These are phyloP conservation scores for Rhodotorula sp. DNA, from an alignment of 1,284 basidiomycete genomes.

Conservation along the genomic window DNA sequence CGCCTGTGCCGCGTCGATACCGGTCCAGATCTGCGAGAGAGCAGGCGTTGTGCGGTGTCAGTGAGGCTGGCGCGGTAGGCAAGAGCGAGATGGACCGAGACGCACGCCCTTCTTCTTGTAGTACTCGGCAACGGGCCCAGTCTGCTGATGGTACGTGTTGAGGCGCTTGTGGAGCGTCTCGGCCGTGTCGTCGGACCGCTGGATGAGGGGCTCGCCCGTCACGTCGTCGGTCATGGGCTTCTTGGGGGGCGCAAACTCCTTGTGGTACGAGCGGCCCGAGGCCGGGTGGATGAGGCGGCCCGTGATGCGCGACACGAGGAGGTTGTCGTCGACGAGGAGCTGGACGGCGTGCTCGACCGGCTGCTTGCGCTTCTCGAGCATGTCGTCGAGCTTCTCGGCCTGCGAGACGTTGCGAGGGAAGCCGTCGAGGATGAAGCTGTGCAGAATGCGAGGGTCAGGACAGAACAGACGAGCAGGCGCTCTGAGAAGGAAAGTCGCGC, in stretches of 20 bases:
- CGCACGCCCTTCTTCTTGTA: conserved; percentile 77
- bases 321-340: conserved; percentile 87
- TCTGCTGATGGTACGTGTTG: conserved; percentile 83
- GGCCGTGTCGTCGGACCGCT: conserved; percentile 55
- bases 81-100: conserved; percentile 4
- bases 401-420: conserved; percentile 99
- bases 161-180: conserved; percentile 91
- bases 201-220: conserved; percentile 84
- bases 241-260: conserved; percentile 95
- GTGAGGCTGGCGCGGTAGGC: no score
- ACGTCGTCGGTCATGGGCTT: conserved; percentile 90
- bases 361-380: conserved; percentile 80
- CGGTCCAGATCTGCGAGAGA: conserved; percentile 64
- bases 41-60: no score
- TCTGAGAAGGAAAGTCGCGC: conserved; percentile 43
- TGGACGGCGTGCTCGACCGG: conserved; percentile 84
- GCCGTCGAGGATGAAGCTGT: conserved; percentile 93
- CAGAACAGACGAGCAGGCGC: background rate
- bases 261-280: conserved; percentile 90
- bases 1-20: conserved; percentile 89
- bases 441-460: background rate
- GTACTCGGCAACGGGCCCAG: conserved; percentile 94
- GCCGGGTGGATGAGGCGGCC: conserved; percentile 89
- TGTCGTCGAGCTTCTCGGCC: conserved; percentile 91
- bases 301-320: conserved; percentile 96